Base-by-base conservation (phyloP, 2,329 filamentous ascomycete genomes). In the Xylariomycetidae sp. region DNA sequence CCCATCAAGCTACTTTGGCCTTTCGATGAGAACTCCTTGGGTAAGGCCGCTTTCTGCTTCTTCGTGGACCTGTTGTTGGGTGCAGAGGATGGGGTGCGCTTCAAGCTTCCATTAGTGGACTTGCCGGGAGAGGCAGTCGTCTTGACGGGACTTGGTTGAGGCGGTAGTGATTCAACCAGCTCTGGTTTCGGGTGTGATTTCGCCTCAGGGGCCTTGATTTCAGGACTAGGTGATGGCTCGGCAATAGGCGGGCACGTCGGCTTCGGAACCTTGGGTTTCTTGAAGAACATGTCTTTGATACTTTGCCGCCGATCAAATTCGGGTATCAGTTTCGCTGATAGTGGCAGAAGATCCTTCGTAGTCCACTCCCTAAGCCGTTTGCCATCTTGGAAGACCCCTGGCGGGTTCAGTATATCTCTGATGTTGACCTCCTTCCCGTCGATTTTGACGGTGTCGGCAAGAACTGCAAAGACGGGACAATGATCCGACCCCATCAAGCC, bases 401-500 rank as follows among this genome's bases (percentile, higher is more conserved):
- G 53, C 0, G 85, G 82, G 46, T 92, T 95, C 72, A 95, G 75
- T 31, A 92, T 57, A 51, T 95, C 87, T 18, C 69, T 58, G 3
- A 87, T 64, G 45, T 79, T 57, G 3, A 72, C 55, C 28, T 74
- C 58, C 27, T 64, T 49, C 1, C 64, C 71, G 10, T 68, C 58
- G 5, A 72, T 45, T 0, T 52, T 49, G 2, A 95, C 74, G 3
- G 52, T 64, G 22, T 89, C 76, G 13, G 79, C 76, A 16, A 93
- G 67, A 3, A 74, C 70, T 1, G 81, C 87, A 56, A 83, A 96
- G 1, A 96, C 90, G 0, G 92, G 92, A 49, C 92, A 98, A 58
- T 98, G 92, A 53, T 98, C 92, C 2, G 90, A 96, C 0, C 92
- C 92, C 72, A 94, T 82, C 15, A 96, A 64, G 0, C 89, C 89